Evolutionary conservation across 2,329 filamentous ascomycete genomes (phyloP).

Genomic region (Elsinoe batatas): DNA sequence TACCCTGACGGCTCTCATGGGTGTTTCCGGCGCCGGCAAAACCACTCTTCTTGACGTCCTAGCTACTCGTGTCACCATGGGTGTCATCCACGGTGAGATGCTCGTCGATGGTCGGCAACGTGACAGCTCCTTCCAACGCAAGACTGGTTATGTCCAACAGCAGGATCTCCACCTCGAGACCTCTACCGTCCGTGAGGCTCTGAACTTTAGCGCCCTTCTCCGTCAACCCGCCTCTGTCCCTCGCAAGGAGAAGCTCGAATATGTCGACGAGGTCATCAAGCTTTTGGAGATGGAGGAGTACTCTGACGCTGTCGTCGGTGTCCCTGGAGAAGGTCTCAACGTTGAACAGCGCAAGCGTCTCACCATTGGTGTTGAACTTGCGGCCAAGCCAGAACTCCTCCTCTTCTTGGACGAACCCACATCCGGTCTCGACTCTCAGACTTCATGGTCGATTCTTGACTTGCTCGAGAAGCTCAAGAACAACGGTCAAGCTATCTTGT

Average conservation of each 20-base stretch:
- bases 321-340: conserved; percentile 72
- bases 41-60: conserved; percentile 82
- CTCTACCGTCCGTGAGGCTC: conserved; percentile 76
- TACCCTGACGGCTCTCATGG: conserved; percentile 82
- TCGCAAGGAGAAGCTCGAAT: conserved; percentile 67
- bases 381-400: conserved; percentile 78
- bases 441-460: conserved; percentile 83
- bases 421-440: conserved; percentile 86
- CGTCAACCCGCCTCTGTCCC: conserved; percentile 71
- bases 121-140: conserved; percentile 78
- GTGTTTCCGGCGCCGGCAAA: conserved; percentile 86
- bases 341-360: conserved; percentile 61
- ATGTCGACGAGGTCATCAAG: conserved; percentile 84
- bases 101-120: conserved; percentile 65
- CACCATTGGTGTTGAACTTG: conserved; percentile 92
- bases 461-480: conserved; percentile 83
- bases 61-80: conserved; percentile 78
- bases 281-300: conserved; percentile 84
- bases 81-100: conserved; percentile 80
- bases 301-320: conserved; percentile 81
- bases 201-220: conserved; percentile 76
- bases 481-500: conserved; percentile 85
- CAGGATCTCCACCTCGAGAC: conserved; percentile 83
- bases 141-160: conserved; percentile 86
- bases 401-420: conserved; percentile 94